phyloP scores from a whole-genome alignment of 371 early-diverging fungal species.

The Lichtheimia ramosa region DNA sequence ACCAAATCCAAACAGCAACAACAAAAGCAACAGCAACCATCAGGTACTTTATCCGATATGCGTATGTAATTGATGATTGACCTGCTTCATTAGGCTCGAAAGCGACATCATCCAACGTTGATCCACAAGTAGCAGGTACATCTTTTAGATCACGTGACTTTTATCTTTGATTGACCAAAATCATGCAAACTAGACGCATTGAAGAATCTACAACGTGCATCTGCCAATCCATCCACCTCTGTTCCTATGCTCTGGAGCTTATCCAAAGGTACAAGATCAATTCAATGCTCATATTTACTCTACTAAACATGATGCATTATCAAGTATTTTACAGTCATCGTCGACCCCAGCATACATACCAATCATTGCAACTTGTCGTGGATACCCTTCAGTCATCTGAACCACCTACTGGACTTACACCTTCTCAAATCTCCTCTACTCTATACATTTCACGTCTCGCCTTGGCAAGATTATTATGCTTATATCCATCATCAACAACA shows the following conservation, averaged over 20 bases:
- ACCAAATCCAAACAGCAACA: constrained; percentile 14
- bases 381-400: not conserved
- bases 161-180: too few species aligned
- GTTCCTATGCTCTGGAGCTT: constrained; percentile 22
- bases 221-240: constrained; percentile 12
- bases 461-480: constrained; percentile 28
- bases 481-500: constrained; percentile 18
- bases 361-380: constrained; percentile 11
- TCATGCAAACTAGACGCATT: constrained; percentile 1
- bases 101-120: too few species aligned
- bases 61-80: too few species aligned
- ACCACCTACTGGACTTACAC: constrained; percentile 1
- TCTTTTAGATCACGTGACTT: too few species aligned
- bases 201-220: constrained; percentile 2
- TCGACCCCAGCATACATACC: constrained; percentile 23
- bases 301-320: not conserved
- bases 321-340: constrained; percentile 21
- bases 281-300: not conserved
- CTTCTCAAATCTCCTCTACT: constrained; percentile 16
- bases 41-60: too few species aligned
- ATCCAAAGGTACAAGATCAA: constrained; percentile 13
- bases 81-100: too few species aligned
- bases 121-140: too few species aligned
- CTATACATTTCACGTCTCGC: constrained; percentile 21
- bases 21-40: not conserved